These are phyloP conservation scores for Orbilia blumenaviensis DNA, from an alignment of 2,329 filamentous ascomycete species.

Conservation along the genomic window DNA sequence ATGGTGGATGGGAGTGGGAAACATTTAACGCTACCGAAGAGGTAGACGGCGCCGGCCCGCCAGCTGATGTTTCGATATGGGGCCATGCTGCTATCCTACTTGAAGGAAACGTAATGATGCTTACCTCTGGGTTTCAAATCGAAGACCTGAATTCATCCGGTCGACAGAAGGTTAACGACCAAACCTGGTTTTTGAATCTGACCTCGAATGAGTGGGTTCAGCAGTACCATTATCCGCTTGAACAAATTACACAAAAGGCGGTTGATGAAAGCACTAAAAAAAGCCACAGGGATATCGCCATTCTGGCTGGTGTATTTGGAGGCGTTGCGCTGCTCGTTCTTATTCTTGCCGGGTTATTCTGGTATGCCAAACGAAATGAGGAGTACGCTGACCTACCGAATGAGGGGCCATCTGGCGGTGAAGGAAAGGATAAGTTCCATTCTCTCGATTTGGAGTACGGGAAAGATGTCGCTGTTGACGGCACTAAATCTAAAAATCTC, in stretches of 20 bases:
- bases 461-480: slow-evolving; percentile 16
- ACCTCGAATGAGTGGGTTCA: slow-evolving; percentile 67
- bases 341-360: slow-evolving; percentile 50
- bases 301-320: slow-evolving; percentile 52
- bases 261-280: slow-evolving; percentile 18
- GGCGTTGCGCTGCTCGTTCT: slow-evolving; percentile 28
- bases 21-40: slow-evolving; percentile 65
- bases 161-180: slow-evolving; percentile 60
- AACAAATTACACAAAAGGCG: slow-evolving; percentile 11
- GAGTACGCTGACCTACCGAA: slow-evolving; percentile 42
- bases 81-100: slow-evolving; percentile 72
- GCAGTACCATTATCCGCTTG: slow-evolving; percentile 44
- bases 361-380: slow-evolving; percentile 45
- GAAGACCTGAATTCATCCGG: slow-evolving; percentile 58
- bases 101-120: slow-evolving; percentile 74
- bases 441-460: slow-evolving; percentile 47
- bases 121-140: slow-evolving; percentile 71
- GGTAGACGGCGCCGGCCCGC: slow-evolving; percentile 60
- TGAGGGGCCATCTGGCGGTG: not conserved
- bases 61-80: slow-evolving; percentile 65
- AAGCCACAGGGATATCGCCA: slow-evolving; percentile 43
- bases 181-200: slow-evolving; percentile 66
- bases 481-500: not conserved
- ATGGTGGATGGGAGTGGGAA: slow-evolving; percentile 77
- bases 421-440: slow-evolving; percentile 22